phyloP scores from a whole-genome alignment of 169 alveolate genomes.

The Ichthyophthirius multifiliis region DNA sequence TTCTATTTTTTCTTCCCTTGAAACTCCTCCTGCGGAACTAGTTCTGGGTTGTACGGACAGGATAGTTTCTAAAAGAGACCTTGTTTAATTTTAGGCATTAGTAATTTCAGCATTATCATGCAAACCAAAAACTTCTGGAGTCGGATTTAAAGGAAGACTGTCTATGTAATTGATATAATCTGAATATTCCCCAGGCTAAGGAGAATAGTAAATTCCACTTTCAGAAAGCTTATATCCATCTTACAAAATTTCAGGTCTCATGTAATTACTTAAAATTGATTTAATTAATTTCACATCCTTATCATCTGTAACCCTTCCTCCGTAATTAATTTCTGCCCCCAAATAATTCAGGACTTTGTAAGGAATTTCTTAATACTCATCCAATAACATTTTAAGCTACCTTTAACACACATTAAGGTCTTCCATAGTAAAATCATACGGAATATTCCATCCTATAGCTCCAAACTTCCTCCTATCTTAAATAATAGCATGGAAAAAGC shows the following conservation, averaged over 20 bases:
- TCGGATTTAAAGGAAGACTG: conserved; percentile 72
- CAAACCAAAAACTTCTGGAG: conserved; percentile 87
- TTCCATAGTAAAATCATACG: conserved; percentile 84
- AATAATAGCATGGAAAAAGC: conserved; percentile 85
- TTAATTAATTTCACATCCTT: conserved; percentile 78
- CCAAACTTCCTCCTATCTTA: conserved; percentile 84
- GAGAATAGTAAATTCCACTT: conserved; percentile 55
- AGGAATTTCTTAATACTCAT: conserved; percentile 81
- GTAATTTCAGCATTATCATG: conserved; percentile 88
- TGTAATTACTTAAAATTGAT: conserved; percentile 63
- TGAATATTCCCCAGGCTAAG: conserved; percentile 31
- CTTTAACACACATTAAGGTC: conserved; percentile 81
- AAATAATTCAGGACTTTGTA: conserved; percentile 83
- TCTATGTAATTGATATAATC: conserved; percentile 60
- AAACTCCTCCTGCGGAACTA: conserved; percentile 30
- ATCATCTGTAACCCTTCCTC: conserved; percentile 90
- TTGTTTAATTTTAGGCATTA: conserved; percentile 62
- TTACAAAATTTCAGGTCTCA: conserved; percentile 66
- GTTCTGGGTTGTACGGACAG: conserved; percentile 40
- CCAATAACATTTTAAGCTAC: conserved; percentile 71
- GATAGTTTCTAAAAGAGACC: conserved; percentile 65
- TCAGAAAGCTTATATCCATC: conserved; percentile 53
- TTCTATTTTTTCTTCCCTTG: conserved; percentile 61
- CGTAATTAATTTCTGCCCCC: conserved; percentile 89
- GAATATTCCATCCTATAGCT: conserved; percentile 89